Conservation (phyloP, 768 basidiomycete genomes). For the Trichaptum fuscoviolaceum region DNA sequence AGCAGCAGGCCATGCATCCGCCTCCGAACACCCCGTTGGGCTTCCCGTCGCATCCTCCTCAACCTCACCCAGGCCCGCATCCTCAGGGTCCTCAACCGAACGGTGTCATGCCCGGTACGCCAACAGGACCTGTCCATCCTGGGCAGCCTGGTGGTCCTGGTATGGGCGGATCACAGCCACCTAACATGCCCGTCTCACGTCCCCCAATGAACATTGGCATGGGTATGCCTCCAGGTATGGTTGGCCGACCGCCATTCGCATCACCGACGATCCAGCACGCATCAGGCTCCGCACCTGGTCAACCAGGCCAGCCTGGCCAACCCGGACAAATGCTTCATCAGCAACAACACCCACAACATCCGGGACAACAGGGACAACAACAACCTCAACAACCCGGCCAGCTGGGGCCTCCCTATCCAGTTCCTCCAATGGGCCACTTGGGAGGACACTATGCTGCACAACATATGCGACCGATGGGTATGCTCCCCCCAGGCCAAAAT, state of each 20-base stretch:
- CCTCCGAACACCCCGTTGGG: constrained; percentile 10
- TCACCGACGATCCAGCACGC: background rate
- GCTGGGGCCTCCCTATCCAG: constrained; percentile 5
- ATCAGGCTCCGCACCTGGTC: constrained; percentile 5
- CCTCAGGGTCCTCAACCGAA: constrained; percentile 12
- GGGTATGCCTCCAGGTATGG: background rate
- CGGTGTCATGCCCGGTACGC: constrained; percentile 6
- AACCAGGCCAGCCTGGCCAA: constrained; percentile 21
- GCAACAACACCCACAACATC: constrained; percentile 20
- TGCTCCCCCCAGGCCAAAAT: constrained; percentile 17
- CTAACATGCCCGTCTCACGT: constrained; percentile 4
- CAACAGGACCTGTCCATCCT: constrained; percentile 8
- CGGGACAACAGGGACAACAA: constrained; percentile 21
- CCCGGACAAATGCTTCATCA: constrained; percentile 21
- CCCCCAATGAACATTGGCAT: background rate
- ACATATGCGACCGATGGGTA: constrained; percentile 29
- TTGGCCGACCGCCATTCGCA: background rate
- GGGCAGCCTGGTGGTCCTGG: constrained; percentile 10
- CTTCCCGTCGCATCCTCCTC: constrained; percentile 4
- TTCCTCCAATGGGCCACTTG: constrained; percentile 2
- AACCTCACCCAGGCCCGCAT: constrained; percentile 8
- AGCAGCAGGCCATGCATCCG: constrained; percentile 13
- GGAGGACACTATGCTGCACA: constrained; percentile 8
- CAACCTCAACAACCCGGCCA: constrained; percentile 13
- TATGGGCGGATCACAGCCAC: constrained; percentile 22